These are phyloP conservation scores for Cladosporium sp. DNA, from an alignment of 2,329 filamentous ascomycete genomes.

Conservation along the genomic window DNA sequence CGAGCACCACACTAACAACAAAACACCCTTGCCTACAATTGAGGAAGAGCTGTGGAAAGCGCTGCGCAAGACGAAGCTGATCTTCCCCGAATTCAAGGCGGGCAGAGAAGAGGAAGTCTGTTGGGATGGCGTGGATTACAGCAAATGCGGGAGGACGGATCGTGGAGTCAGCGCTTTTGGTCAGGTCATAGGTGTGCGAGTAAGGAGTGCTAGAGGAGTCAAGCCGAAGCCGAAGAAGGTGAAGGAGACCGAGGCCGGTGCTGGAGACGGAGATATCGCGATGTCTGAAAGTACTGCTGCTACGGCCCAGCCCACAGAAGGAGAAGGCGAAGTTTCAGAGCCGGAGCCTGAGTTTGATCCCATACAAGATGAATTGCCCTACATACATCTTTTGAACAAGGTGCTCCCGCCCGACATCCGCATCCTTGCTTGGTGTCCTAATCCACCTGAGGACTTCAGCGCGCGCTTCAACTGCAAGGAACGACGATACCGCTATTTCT, in stretches of 20 bases:
- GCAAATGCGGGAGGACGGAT: slow-evolving; percentile 92
- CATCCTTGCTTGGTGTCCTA: slow-evolving; percentile 87
- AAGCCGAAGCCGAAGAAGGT: slow-evolving; percentile 19
- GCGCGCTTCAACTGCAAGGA: slow-evolving; percentile 91
- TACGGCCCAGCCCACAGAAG: slow-evolving; percentile 15
- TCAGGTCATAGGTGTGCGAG: slow-evolving; percentile 79
- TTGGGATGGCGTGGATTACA: slow-evolving; percentile 84
- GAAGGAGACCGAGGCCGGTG: slow-evolving; percentile 14
- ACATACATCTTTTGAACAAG: slow-evolving; percentile 78
- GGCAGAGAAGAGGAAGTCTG: slow-evolving; percentile 54
- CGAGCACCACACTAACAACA: slow-evolving; percentile 73
- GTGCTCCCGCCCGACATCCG: slow-evolving; percentile 86
- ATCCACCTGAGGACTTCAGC: slow-evolving; percentile 73
- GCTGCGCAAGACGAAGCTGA: slow-evolving; percentile 73
- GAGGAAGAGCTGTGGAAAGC: slow-evolving; percentile 95
- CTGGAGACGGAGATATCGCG: slow-evolving; percentile 14
- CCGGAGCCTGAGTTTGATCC: slow-evolving; percentile 53
- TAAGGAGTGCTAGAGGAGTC: slow-evolving; percentile 65
- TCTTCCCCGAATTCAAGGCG: slow-evolving; percentile 57
- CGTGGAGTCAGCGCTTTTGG: slow-evolving; percentile 93
- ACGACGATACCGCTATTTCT: slow-evolving; percentile 92
- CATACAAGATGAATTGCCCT: slow-evolving; percentile 75
- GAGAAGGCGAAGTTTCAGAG: slow-evolving; percentile 12
- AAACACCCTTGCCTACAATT: slow-evolving; percentile 69
- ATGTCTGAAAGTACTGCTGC: slow-evolving; percentile 7